phyloP scores from a whole-genome alignment of 148 eudicot genomes.

The Vaccinium macrocarpon region DNA sequence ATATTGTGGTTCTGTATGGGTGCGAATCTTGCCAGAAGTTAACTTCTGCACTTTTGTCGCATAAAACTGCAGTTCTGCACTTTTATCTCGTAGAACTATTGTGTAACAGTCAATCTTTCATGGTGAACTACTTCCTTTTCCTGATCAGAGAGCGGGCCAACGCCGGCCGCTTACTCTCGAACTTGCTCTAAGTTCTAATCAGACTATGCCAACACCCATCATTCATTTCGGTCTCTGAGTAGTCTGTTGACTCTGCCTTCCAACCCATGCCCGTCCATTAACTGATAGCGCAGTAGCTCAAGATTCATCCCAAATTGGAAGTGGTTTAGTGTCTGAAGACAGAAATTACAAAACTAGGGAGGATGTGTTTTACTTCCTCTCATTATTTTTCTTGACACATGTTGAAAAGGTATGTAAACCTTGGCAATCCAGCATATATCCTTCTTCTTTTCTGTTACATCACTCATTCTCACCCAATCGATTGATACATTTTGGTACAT shows the following conservation, averaged over 20 bases:
- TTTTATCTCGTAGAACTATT: neutral
- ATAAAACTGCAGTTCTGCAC: too few species aligned
- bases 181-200: neutral
- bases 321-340: slow-evolving; percentile 2
- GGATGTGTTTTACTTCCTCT: neutral
- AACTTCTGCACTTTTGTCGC: neutral
- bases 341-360: neutral
- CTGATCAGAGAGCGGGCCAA: neutral
- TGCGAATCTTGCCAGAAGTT: neutral
- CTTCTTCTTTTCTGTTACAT: neutral
- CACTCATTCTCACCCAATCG: neutral
- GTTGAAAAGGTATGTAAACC: neutral
- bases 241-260: neutral
- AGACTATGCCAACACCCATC: neutral
- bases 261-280: neutral
- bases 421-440: neutral
- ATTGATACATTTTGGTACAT: neutral
- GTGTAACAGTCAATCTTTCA: neutral
- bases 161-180: neutral
- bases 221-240: neutral
- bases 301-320: neutral
- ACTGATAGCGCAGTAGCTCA: neutral
- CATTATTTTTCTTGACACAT: neutral
- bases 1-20: neutral
- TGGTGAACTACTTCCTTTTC: neutral